Evolutionary conservation across 1,139 yeast species (phyloP).

Genomic region (Lodderomyces jiufengensis): DNA sequence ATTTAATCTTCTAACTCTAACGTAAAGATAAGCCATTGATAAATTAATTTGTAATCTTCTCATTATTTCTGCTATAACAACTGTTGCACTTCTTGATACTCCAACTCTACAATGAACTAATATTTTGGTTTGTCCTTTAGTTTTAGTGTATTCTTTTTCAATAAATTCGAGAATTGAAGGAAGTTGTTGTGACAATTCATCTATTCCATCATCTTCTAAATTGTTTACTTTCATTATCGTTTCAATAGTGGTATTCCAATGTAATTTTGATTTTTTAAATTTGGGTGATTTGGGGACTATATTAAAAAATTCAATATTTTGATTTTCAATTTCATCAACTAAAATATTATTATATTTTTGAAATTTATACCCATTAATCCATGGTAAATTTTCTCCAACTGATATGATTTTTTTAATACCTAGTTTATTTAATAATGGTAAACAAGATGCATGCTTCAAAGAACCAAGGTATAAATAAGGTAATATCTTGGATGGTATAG

Average conservation of each 20-base stretch:
- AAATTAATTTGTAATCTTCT: slow-evolving; percentile 32
- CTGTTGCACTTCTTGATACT: slow-evolving; percentile 48
- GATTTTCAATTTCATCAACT: slow-evolving; percentile 24
- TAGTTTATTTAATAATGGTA: slow-evolving; percentile 56
- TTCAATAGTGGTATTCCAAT: slow-evolving; percentile 18
- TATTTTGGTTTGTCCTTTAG: slow-evolving; percentile 32
- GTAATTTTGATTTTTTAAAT: not conserved
- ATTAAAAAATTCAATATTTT: slow-evolving; percentile 31
- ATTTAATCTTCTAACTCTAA: slow-evolving; percentile 43
- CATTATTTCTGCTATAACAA: slow-evolving; percentile 49
- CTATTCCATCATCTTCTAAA: slow-evolving; percentile 48
- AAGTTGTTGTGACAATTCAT: slow-evolving; percentile 34
- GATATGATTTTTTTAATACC: slow-evolving; percentile 77
- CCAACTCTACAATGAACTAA: slow-evolving; percentile 51
- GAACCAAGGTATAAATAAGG: slow-evolving; percentile 88
- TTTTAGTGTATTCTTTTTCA: slow-evolving; percentile 26
- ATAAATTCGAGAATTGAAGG: slow-evolving; percentile 37
- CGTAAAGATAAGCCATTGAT: slow-evolving; percentile 44
- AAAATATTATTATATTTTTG: slow-evolving; percentile 23
- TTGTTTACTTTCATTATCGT: slow-evolving; percentile 45
- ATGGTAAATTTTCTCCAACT: slow-evolving; percentile 80
- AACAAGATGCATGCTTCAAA: slow-evolving; percentile 73
- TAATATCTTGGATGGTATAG: slow-evolving; percentile 69
- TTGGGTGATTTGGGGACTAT: slow-evolving; percentile 19
- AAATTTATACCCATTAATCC: slow-evolving; percentile 44